Evolutionary conservation across 169 alveolate genomes (phyloP).

Genomic region (Plasmodium knowlesi): DNA sequence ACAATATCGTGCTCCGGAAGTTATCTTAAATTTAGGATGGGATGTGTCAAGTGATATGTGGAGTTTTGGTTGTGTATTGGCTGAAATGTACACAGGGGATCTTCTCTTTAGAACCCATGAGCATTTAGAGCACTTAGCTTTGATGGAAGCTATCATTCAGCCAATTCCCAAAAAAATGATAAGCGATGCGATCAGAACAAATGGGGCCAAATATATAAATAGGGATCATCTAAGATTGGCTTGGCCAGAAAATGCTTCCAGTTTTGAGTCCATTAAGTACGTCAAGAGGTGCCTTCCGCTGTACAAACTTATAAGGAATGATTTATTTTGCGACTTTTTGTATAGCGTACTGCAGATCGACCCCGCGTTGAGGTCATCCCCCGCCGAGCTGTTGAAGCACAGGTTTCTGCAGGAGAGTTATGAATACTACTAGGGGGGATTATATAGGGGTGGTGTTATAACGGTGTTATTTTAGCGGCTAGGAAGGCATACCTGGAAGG

Average conservation of each 20-base stretch:
- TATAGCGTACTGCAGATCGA: slow-evolving; percentile 87
- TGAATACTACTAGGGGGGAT: slow-evolving; percentile 6
- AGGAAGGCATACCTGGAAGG: background rate
- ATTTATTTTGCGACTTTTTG: slow-evolving; percentile 88
- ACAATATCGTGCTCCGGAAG: slow-evolving; percentile 99
- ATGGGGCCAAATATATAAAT: slow-evolving; percentile 78
- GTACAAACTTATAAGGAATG: slow-evolving; percentile 87
- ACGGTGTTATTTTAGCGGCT: background rate
- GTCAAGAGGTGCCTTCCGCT: slow-evolving; percentile 81
- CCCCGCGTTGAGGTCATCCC: slow-evolving; percentile 89
- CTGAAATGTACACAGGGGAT: slow-evolving; percentile 95
- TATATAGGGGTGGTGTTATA: too few species aligned
- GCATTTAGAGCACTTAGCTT: slow-evolving; percentile 95
- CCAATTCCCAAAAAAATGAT: slow-evolving; percentile 81
- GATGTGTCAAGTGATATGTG: slow-evolving; percentile 95
- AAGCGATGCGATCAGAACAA: slow-evolving; percentile 77
- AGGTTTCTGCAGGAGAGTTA: slow-evolving; percentile 82
- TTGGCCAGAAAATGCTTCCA: slow-evolving; percentile 89
- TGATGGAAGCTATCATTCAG: slow-evolving; percentile 89
- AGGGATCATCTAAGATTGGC: slow-evolving; percentile 75
- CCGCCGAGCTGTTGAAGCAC: slow-evolving; percentile 90
- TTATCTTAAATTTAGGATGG: slow-evolving; percentile 95
- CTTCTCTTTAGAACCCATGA: slow-evolving; percentile 95
- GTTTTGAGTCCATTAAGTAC: slow-evolving; percentile 81
- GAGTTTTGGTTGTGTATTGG: slow-evolving; percentile 96